phyloP scores from a whole-genome alignment of 495 filamentous ascomycete genomes.

The Penicillium soppii region DNA sequence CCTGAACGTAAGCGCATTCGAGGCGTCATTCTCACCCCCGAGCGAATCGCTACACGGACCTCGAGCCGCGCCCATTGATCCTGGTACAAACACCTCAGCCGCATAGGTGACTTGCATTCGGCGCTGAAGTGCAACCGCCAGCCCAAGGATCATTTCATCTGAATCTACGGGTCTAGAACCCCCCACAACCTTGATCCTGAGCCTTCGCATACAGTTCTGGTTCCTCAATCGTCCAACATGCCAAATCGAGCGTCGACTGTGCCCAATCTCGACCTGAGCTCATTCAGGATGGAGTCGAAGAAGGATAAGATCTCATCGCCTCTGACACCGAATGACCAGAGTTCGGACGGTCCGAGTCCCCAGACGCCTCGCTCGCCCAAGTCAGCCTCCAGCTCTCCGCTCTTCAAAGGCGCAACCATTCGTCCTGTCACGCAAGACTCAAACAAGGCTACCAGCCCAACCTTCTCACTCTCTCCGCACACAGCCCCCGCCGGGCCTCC shows the following conservation, averaged over 20 bases:
- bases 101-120: neutral
- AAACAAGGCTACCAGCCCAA: constrained; percentile 32
- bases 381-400: constrained; percentile 41
- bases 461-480: constrained; percentile 31
- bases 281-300: constrained; percentile 32
- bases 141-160: neutral
- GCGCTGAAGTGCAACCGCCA: neutral
- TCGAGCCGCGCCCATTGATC: neutral
- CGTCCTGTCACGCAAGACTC: constrained; percentile 46
- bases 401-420: constrained; percentile 44
- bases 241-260: constrained; percentile 41
- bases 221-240: constrained; percentile 36
- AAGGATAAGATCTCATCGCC: constrained; percentile 34
- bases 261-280: constrained; percentile 46
- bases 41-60: constrained; percentile 2
- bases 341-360: constrained; percentile 41
- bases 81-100: neutral
- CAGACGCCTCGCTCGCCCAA: constrained; percentile 45
- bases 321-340: constrained; percentile 37
- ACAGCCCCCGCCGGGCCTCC: constrained; percentile 26
- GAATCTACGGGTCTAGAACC: constrained; percentile 2
- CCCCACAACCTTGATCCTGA: constrained; percentile 3
- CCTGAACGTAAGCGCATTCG: neutral
- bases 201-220: neutral
- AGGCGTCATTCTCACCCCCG: neutral